These are phyloP conservation scores for Orobanche coerulescens DNA, from an alignment of 257 asterid species.

Conservation along the genomic window DNA sequence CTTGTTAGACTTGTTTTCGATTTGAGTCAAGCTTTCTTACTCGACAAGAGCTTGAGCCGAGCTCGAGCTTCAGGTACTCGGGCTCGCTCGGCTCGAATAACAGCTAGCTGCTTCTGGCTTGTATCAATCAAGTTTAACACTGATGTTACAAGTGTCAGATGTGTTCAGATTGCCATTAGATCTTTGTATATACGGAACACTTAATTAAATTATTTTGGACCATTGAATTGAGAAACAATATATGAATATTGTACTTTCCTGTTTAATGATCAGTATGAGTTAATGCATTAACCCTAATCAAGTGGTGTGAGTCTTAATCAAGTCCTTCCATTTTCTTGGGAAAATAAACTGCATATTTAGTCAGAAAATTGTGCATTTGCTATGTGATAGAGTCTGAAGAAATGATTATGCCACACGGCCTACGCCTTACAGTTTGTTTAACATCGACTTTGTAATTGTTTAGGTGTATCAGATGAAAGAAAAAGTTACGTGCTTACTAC, in stretches of 20 bases:
- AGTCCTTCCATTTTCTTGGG: not conserved
- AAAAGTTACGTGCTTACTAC: not conserved
- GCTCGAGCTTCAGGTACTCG: too few relatives aligned
- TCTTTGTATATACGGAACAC: too few relatives aligned
- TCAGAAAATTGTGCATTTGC: not conserved
- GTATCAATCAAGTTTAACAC: too few relatives aligned
- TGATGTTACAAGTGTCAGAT: too few relatives aligned
- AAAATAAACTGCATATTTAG: not conserved
- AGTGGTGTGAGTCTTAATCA: not conserved
- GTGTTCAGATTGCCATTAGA: too few relatives aligned
- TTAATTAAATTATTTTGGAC: slow-evolving; percentile 4
- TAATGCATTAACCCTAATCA: not conserved
- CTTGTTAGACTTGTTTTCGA: too few relatives aligned
- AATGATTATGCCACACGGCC: too few relatives aligned
- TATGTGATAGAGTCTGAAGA: not conserved
- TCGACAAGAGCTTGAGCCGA: too few relatives aligned
- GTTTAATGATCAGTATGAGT: not conserved
- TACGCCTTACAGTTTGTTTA: not conserved
- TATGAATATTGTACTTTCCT: not conserved
- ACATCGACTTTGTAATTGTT: not conserved
- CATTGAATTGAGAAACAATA: not conserved
- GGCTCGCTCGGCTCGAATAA: too few relatives aligned
- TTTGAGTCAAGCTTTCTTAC: too few relatives aligned
- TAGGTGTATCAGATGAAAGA: too few relatives aligned
- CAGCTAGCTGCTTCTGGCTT: too few relatives aligned